A percentile compares a stretch with the other conserved stretches of the same genome.
Conservation (phyloP, 768 basidiomycete genomes). For the Paxillus ammoniavirescens region DNA sequence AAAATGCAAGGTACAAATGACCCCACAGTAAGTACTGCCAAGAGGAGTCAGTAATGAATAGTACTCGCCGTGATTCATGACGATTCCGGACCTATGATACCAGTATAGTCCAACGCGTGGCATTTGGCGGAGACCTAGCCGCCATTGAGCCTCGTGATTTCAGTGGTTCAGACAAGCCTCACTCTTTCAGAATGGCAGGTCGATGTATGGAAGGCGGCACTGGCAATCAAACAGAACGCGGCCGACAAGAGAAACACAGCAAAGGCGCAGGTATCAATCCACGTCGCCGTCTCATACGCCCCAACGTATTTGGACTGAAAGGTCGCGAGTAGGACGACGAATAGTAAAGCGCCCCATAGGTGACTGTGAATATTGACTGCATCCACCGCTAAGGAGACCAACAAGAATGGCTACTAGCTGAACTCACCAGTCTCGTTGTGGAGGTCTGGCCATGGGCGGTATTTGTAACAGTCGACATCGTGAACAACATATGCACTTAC, state of each 20-base stretch:
- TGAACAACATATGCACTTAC: constrained; percentile 41
- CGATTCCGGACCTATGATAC: constrained; percentile 59
- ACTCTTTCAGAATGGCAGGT: constrained; percentile 73
- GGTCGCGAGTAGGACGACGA: constrained; percentile 52
- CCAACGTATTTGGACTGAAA: constrained; percentile 52
- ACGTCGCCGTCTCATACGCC: constrained; percentile 52
- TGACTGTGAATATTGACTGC: constrained; percentile 87
- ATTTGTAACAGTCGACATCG: constrained; percentile 14
- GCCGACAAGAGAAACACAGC: constrained; percentile 68
- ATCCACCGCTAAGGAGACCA: constrained; percentile 1
- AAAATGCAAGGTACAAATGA: constrained; percentile 77
- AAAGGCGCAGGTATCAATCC: constrained; percentile 60
- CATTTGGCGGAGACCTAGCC: constrained; percentile 56
- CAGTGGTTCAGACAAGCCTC: constrained; percentile 15
- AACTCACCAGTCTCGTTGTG: constrained; percentile 74
- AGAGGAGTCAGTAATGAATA: constrained; percentile 6
- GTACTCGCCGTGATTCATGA: constrained; percentile 1
- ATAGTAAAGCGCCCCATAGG: constrained; percentile 65
- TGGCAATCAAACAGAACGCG: constrained; percentile 68
- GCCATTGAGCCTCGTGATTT: background rate
- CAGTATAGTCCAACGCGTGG: constrained; percentile 73
- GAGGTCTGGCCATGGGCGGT: constrained; percentile 45
- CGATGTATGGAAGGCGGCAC: constrained; percentile 72
- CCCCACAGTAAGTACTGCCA: constrained; percentile 63
- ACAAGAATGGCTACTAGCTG: background rate